Base-by-base conservation (phyloP, 768 basidiomycete genomes). In the Tulasnella sp. region DNA sequence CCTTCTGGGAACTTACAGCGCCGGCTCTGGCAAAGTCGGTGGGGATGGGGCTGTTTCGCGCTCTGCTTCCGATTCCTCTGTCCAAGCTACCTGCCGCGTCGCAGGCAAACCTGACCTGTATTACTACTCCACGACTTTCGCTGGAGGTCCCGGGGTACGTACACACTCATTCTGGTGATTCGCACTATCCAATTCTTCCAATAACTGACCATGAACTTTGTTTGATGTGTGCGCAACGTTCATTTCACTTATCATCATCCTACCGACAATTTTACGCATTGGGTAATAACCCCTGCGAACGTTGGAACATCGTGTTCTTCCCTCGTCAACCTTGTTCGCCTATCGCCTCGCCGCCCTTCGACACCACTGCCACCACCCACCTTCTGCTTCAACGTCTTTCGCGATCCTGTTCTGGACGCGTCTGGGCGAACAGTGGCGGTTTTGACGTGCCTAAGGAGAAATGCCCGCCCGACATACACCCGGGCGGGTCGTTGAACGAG, bases 91-190 rank as follows among this genome's bases (percentile, higher is more conserved):
- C 77, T 92, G 90, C 86, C 90, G 90, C 75, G 83, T 91, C 76
- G 87, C 92, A 79, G 92, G 91, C 85, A 86, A 82, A n/a, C 69
- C 69, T 67, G 85, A 91, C 79, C 87, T 91, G 84, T 92, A 93
- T 83, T 94, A 94, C 77, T 94, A 94, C 79, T 93, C 91, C 78
- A 91, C 92, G 83, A 89, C 92, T 79, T 93, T 92, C 89, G 91
- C 92, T 87, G 92, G 92, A 81, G 92, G 92, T 83, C 90, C 92
- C 76, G 90, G 87, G 90, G 92, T 92, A 79, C 75, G 88, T 84
- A 22, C 52, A 35, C 16, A 22, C 41, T n/a, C 41, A 22, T 69
- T n/a, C 41, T 35, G 9, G 8, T 35, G 67, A 37, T 32, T 52
- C 69, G 35, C 32, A 34, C 39, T 40, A 63, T 44, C 44, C n/a